These are phyloP conservation scores for Arabidopsis thaliana DNA, from an alignment of 345 rosid species.

Conservation along the genomic window TAIR10.1 NC_003074.8:5175501-5176000, in stretches of 20 bases:
- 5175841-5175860: not conserved
- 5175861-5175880: not conserved
- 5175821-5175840: not conserved
- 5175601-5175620: not conserved
- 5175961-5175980: not conserved
- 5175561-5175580: slow-evolving; percentile 41
- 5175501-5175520: slow-evolving; percentile 34
- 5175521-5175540: slow-evolving; percentile 22
- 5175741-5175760: not conserved
- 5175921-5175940: not conserved
- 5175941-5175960: not conserved
- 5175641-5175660: slow-evolving; percentile 26
- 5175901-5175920: not conserved
- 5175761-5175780: not conserved
- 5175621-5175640: slow-evolving; percentile 21
- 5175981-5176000: not conserved
- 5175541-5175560: slow-evolving; percentile 3
- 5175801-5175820: not conserved
- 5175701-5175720: not conserved
- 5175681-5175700: not conserved
- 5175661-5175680: not conserved
- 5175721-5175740: not conserved
- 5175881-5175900: not conserved
- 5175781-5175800: not conserved
- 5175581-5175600: slow-evolving; percentile 35